Percentiles rank a stretch among this genome's conserved stretches.
phyloP scores from a whole-genome alignment of 306 rosid genomes.

The Vigna trinervia region DNA sequence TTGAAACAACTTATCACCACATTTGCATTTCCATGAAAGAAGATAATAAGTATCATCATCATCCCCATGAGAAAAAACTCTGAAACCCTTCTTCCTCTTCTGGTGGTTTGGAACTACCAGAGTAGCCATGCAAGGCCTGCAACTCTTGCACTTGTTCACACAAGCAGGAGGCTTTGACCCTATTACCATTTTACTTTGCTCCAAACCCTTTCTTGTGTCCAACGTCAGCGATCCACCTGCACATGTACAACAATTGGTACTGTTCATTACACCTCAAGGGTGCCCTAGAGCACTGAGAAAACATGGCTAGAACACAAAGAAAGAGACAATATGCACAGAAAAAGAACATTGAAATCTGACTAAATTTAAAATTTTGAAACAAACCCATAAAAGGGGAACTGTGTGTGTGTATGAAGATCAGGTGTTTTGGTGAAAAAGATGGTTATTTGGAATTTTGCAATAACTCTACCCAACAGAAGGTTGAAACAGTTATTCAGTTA shows the following conservation, averaged over 20 bases:
- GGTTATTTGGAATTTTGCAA: not conserved
- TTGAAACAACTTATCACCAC: slow-evolving; percentile 76
- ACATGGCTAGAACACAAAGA: not conserved
- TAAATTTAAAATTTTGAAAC: too few species aligned
- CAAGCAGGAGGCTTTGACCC: slow-evolving; percentile 94
- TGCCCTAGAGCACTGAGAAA: not conserved
- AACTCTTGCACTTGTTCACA: slow-evolving; percentile 76
- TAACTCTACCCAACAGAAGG: slow-evolving; percentile 13
- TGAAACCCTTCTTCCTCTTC: slow-evolving; percentile 43
- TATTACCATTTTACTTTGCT: slow-evolving; percentile 54
- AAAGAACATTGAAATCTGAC: not conserved
- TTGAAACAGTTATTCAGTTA: not conserved
- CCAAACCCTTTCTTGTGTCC: slow-evolving; percentile 13
- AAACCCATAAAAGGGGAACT: not conserved
- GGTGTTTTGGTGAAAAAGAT: not conserved
- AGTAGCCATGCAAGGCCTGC: slow-evolving; percentile 84
- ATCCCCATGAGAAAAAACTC: slow-evolving; percentile 52
- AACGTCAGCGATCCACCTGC: slow-evolving; percentile 48
- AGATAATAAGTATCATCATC: slow-evolving; percentile 75
- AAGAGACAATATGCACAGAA: not conserved
- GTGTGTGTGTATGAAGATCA: not conserved
- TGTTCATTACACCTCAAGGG: not conserved
- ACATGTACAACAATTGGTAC: not conserved
- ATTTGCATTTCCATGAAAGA: slow-evolving; percentile 89
- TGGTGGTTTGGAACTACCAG: slow-evolving; percentile 70